A percentile compares a stretch with the other conserved stretches of the same genome.
These are phyloP conservation scores for Silene latifolia DNA, from an alignment of 148 eudicot species.

Conservation along the genomic window DNA sequence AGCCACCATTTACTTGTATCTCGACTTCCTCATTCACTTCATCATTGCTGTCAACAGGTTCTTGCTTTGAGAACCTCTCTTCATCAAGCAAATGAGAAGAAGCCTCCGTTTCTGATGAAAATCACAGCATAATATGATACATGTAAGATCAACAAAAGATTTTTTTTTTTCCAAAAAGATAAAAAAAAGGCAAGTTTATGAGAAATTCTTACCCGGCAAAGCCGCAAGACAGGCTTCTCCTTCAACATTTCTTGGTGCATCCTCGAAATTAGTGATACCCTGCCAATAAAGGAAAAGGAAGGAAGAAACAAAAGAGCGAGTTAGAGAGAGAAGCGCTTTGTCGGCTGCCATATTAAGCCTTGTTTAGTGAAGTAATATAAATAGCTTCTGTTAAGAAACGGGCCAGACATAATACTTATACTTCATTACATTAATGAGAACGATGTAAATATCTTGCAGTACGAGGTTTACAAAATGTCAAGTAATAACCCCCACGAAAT, in stretches of 20 bases:
- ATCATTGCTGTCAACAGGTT: background rate
- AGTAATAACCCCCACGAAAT: too few species aligned
- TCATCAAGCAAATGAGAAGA: conserved; percentile 2
- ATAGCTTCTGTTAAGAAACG: too few species aligned
- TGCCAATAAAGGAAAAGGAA: background rate
- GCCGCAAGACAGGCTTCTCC: background rate
- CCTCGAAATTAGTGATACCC: background rate
- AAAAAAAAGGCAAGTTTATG: background rate
- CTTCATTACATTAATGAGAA: too few species aligned
- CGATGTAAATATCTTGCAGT: too few species aligned
- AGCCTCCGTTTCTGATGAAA: background rate
- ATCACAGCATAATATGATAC: background rate
- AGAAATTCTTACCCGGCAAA: conserved; percentile 12
- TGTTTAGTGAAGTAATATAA: too few species aligned
- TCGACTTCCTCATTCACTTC: background rate
- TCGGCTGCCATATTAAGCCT: background rate
- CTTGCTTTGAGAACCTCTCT: conserved; percentile 3
- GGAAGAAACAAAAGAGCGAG: background rate
- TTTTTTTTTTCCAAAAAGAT: too few species aligned
- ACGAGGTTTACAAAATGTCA: too few species aligned
- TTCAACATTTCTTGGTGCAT: conserved; percentile 6
- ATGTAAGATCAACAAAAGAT: background rate
- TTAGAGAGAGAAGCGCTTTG: background rate
- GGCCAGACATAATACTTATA: too few species aligned
- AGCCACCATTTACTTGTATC: conserved; percentile 1